A percentile compares a stretch with the other conserved stretches of the same genome.
Evolutionary conservation across 1,139 yeast genomes (phyloP).

Genomic region (Scheffersomyces illinoinensis): DNA sequence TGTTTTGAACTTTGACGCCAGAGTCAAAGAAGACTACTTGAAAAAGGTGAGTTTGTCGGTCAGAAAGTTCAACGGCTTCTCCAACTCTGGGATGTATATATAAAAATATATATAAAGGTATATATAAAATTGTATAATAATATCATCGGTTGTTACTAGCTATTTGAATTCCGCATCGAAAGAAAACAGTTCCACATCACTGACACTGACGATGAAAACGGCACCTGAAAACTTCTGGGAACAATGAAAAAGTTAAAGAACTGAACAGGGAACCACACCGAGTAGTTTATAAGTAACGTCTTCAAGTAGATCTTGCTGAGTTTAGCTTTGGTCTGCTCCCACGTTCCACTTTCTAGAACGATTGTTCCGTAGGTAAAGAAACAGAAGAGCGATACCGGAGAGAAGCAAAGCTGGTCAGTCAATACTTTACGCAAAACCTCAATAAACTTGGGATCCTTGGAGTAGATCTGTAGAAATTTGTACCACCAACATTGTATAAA

Average conservation of each 20-base stretch:
- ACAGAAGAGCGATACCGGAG: constrained; percentile 79
- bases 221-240: constrained; percentile 82
- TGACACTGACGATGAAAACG: constrained; percentile 87
- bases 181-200: constrained; percentile 92
- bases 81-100: constrained; percentile 43
- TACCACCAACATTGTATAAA: constrained; percentile 91
- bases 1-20: constrained; percentile 9
- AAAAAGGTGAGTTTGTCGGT: constrained; percentile 28
- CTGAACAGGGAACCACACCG: constrained; percentile 96
- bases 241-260: constrained; percentile 81
- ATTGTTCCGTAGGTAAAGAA: constrained; percentile 86
- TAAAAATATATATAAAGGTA: constrained; percentile 9
- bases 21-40: constrained; percentile 19
- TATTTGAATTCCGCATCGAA: constrained; percentile 63
- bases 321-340: constrained; percentile 63
- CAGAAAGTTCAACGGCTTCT: constrained; percentile 36
- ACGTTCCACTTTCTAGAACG: constrained; percentile 73
- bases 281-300: constrained; percentile 75
- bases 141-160: constrained; percentile 1
- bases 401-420: constrained; percentile 85
- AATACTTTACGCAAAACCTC: constrained; percentile 84
- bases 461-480: constrained; percentile 75
- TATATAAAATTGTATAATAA: background rate
- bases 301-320: constrained; percentile 66
- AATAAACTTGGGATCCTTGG: constrained; percentile 77